Conservation (phyloP, 306 rosid genomes). For the Cucurbita ficifolia region DNA sequence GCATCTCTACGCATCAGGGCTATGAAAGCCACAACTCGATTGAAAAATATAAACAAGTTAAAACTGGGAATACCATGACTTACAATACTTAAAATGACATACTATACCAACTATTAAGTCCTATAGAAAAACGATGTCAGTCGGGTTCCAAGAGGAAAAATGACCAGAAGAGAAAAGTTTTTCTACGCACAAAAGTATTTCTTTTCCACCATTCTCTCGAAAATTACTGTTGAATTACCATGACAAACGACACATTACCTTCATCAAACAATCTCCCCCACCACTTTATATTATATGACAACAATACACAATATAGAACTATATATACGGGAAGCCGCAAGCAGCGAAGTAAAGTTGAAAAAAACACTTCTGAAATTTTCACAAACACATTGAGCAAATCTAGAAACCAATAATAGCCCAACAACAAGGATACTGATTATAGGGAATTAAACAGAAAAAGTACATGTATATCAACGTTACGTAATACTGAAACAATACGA, state of each 20-base stretch:
- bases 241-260: not conserved
- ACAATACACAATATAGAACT: not conserved
- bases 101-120: not conserved
- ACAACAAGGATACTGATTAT: not conserved
- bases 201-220: not conserved
- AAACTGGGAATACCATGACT: not conserved
- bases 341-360: not conserved
- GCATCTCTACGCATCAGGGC: conserved; percentile 67
- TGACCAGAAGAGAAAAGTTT: not conserved
- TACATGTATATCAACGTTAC: not conserved
- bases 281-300: not conserved
- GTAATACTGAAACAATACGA: conserved; percentile 11
- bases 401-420: not conserved
- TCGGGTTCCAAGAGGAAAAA: not conserved
- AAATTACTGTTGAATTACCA: not conserved
- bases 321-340: not conserved
- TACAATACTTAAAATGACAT: not conserved
- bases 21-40: conserved; percentile 44
- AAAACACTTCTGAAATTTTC: not conserved
- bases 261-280: not conserved
- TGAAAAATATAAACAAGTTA: not conserved
- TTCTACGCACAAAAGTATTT: not conserved
- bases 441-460: not conserved
- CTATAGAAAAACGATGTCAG: not conserved
- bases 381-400: not conserved